These are phyloP conservation scores for Salix exigua DNA, from an alignment of 345 rosid genomes.

Conservation along the genomic window DNA sequence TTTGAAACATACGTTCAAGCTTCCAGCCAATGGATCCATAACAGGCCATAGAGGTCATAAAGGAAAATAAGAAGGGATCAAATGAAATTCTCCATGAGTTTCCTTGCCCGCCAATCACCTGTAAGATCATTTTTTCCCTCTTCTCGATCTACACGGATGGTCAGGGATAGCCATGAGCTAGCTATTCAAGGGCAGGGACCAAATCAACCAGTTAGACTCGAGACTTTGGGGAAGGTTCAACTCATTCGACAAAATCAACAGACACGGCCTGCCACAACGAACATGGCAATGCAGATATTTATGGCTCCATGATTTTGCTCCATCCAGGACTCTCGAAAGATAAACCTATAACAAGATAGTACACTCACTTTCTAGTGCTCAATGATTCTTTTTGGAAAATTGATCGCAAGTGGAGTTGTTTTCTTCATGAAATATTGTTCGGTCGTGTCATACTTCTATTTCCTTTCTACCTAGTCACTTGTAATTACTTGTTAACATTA, in stretches of 20 bases:
- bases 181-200: conserved; percentile 1
- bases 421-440: not conserved
- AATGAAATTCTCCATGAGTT: not conserved
- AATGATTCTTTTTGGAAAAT: conserved; percentile 6
- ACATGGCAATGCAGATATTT: not conserved
- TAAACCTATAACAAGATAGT: conserved; percentile 4
- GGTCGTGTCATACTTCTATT: not conserved
- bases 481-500: too few species aligned
- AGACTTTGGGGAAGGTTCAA: not conserved
- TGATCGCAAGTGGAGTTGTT: conserved; percentile 2
- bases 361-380: not conserved
- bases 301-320: not conserved
- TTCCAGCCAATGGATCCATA: conserved; percentile 8
- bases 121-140: not conserved
- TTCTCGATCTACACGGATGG: not conserved
- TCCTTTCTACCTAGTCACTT: too few species aligned
- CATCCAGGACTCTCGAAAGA: not conserved
- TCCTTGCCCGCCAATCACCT: not conserved
- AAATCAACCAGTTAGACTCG: not conserved
- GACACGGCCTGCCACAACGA: not conserved
- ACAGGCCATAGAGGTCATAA: not conserved
- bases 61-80: not conserved
- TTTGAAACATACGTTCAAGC: conserved; percentile 3
- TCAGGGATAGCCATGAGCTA: not conserved
- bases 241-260: not conserved